Evolutionary conservation across 129 eudicot genomes (phyloP), one percentile per base, ranked within the genome.

Genomic region (Glebionis coronaria): DNA sequence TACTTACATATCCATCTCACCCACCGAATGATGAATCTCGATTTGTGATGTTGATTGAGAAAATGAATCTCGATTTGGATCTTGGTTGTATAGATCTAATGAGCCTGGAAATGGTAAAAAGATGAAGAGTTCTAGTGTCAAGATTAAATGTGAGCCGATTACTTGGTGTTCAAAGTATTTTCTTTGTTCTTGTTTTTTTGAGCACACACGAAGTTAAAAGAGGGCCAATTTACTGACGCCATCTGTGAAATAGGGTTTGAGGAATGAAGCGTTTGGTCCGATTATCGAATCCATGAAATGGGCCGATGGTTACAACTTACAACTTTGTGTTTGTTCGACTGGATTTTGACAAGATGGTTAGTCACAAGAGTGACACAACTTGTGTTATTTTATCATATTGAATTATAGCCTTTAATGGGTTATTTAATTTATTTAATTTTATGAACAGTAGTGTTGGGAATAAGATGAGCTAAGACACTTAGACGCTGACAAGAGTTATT

Each of bases 111-210:
- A 42, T 53, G 86, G 81, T 20, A 83, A 80, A 40, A 83, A 76
- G 74, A 75, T 85, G 83, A 91, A 91, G 83, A 81, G 95, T 68
- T 91, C 98, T 6, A 91, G 96, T 40, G 97, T 91, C 3, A 96
- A 88, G 87, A 85, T 91, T 56, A 91, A 83, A 29, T 91, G 97
- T 96, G 80, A 67, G 77, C 97, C 94, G 0, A 2, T 83, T 7
- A 70, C 83, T 44, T 91, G 94, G 97, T 83, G 83, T 72, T 72
- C 74, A 35, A 77, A 74, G 68, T 74, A 86, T 77, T n/a, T n/a
- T n/a, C n/a, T n/a, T n/a, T n/a, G n/a, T n/a, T n/a, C n/a, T n/a
- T n/a, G n/a, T n/a, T n/a, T n/a, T n/a, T n/a, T n/a, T n/a, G n/a
- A n/a, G n/a, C n/a, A n/a, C n/a, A n/a, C n/a, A n/a, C n/a, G n/a